Base-by-base conservation (phyloP, 495 filamentous ascomycete species). In the Neurospora africana region DNA sequence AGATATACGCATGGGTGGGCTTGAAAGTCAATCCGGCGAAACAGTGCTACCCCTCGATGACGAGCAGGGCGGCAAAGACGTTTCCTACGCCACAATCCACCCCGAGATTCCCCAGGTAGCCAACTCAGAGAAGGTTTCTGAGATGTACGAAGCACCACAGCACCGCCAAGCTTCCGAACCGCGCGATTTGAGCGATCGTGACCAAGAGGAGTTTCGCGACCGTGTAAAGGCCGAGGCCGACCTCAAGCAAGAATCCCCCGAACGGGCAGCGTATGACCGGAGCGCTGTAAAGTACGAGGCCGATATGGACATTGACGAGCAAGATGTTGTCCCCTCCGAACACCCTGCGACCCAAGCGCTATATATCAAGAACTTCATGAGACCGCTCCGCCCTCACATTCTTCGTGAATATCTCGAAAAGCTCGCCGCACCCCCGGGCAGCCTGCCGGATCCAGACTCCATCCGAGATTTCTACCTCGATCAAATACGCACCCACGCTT, bases 301-400 rank as follows among this genome's bases (percentile, higher is more conserved):
- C 53, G 15, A 65, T 27, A 71, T 74, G 70, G 71, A 74, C 37
- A 76, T 82, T 35, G 75, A 78, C 70, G 80, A 82, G 30, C 75
- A 76, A 71, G 75, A 83, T 30, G 85, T 91, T 37, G 83, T 84
- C 65, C 91, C 94, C 13, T 88, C 94, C 5, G 80, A 91, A 35
- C 95, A 98, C 82, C 88, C 91, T 13, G 93, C 93, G 3, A 99
- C 95, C 7, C 79, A 90, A 39, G 89, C 93, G 47, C 84, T 99
- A 68, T 99, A 98, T 82, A 96, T 99, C 76, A 90, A 91, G 76
- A 89, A 97, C 75, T 87, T 99, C 65, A 94, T 96, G 89, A 88
- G 95, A 53, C 95, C 95, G 19, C 84, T 99, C 10, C 91, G 91
- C 73, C 86, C 87, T 3, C 76, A 76, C 6, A 78, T 82, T 2